Conservation (phyloP, 495 filamentous ascomycete species). For the Aspergillus ostianus region DNA sequence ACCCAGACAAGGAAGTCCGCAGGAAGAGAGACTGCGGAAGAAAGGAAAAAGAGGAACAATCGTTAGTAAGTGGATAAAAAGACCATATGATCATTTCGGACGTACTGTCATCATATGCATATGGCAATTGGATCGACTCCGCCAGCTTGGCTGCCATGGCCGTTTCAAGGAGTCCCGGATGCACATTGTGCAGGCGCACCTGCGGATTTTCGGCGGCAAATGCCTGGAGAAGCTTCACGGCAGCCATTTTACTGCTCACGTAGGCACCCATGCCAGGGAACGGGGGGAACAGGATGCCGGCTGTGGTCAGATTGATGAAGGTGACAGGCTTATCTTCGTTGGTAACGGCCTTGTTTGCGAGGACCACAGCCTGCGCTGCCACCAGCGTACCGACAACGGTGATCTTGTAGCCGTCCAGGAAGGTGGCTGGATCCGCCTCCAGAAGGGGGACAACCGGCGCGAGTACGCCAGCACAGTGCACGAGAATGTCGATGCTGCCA, state of each 20-base stretch:
- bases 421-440: constrained; percentile 23
- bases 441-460: constrained; percentile 18
- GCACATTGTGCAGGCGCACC: constrained; percentile 36
- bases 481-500: constrained; percentile 33
- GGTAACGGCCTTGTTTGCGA: constrained; percentile 7
- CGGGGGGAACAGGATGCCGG: constrained; percentile 26
- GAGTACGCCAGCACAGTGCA: constrained; percentile 34
- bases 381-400: constrained; percentile 36
- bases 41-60: not conserved
- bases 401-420: constrained; percentile 29
- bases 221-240: constrained; percentile 37
- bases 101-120: constrained; percentile 19
- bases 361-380: constrained; percentile 29
- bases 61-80: constrained; percentile 2
- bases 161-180: constrained; percentile 38
- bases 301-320: constrained; percentile 32
- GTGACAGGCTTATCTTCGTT: constrained; percentile 22
- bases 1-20: constrained; percentile 40
- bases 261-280: constrained; percentile 34
- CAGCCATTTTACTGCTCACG: constrained; percentile 36
- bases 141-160: constrained; percentile 24
- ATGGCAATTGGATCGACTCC: constrained; percentile 17
- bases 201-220: constrained; percentile 42
- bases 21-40: constrained; percentile 21
- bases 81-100: constrained; percentile 10